Evolutionary conservation across 2,329 filamentous ascomycete genomes (phyloP).

Genomic region (Verticillium isaacii): DNA sequence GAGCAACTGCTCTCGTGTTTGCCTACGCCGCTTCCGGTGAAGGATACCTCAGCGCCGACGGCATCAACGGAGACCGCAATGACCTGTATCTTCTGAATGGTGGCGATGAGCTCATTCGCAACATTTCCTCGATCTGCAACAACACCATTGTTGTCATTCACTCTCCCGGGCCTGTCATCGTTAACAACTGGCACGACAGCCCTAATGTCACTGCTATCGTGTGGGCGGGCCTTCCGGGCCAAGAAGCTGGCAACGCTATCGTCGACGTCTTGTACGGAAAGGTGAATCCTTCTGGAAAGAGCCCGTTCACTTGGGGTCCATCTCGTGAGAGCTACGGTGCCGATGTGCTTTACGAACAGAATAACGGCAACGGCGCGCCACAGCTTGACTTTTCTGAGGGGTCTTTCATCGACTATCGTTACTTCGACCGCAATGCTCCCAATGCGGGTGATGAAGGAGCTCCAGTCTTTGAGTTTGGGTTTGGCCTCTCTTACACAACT

Average conservation of each 20-base stretch:
- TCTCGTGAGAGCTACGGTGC: conserved; percentile 62
- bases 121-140: conserved; percentile 67
- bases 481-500: conserved; percentile 49
- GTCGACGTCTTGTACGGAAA: conserved; percentile 79
- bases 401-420: conserved; percentile 49
- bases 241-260: conserved; percentile 77
- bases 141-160: conserved; percentile 94
- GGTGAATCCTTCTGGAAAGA: conserved; percentile 70
- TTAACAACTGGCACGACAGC: conserved; percentile 69
- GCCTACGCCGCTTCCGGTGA: conserved; percentile 85
- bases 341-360: conserved; percentile 40
- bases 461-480: conserved; percentile 51
- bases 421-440: conserved; percentile 34
- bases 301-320: conserved; percentile 75
- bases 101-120: conserved; percentile 67
- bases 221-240: conserved; percentile 76
- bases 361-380: conserved; percentile 40
- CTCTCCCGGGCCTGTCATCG: conserved; percentile 72
- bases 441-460: conserved; percentile 26
- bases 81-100: conserved; percentile 87
- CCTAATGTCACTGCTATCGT: conserved; percentile 80
- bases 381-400: conserved; percentile 57
- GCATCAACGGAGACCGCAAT: conserved; percentile 81
- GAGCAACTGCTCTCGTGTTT: conserved; percentile 76
- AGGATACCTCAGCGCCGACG: conserved; percentile 77